Base-by-base conservation (phyloP, 2,329 filamentous ascomycete genomes). In the Alternaria ethzedia region DNA sequence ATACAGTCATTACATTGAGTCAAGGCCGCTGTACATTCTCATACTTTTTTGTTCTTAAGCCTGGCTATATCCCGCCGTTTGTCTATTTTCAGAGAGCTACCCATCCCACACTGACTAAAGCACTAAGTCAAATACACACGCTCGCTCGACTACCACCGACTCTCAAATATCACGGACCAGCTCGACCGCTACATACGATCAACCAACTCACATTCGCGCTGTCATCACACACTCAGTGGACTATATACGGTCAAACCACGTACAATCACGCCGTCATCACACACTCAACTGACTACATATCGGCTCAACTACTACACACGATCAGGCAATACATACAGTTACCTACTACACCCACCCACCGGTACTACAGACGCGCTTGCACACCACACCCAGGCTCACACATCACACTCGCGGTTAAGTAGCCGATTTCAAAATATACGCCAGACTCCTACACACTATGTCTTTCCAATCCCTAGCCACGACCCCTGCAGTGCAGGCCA, bases 1-100 rank as follows among this genome's bases (percentile, higher is more conserved):
- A 3, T 10, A 3, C 9, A 17, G 15, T 5, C 5, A 0, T 17
- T 41, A 5, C 9, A 17, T 17, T 6, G 0, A 17, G n/a, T 17
- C 9, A 41, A 17, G 15, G 9, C 9, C 15, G 15, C 8, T 6
- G 8, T 5, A 17, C 5, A 11, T 17, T 10, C 2, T 17, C 5
- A 17, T n/a, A 41, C 9, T 17, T 6, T 17, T 41, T 2, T 41
- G 36, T 11, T 11, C 17, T 17, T 41, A 41, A 41, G n/a, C 0
- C n/a, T 41, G 15, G 36, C 17, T 17, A 11, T 41, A 41, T 41
- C 36, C n/a, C 5, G 15, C 9, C 17, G 15, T 17, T 0, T 6
- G 3, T 41, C 32, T n/a, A n/a, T n/a, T 1, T 5, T 5, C 15
- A 32, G 32, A 36, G 7, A n/a, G 2, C 4, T 36, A 36, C 15